Evolutionary conservation across 2,329 filamentous ascomycete species (phyloP).

Genomic region (Phyllosticta paracitricarpa): DNA sequence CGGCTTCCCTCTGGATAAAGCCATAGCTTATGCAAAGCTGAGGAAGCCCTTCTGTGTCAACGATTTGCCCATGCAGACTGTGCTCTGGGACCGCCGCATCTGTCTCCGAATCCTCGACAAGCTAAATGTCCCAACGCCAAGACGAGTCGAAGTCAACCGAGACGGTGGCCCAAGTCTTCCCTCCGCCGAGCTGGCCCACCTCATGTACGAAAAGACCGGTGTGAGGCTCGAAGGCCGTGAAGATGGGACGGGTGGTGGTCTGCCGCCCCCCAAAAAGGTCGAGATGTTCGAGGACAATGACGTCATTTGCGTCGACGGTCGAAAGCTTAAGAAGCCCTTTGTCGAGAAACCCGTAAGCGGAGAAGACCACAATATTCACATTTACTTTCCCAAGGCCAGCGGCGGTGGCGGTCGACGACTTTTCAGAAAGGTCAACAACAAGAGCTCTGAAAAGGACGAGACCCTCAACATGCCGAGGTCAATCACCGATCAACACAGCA

Average conservation of each 20-base stretch:
- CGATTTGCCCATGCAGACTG: slow-evolving; percentile 92
- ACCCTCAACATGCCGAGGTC: slow-evolving; percentile 67
- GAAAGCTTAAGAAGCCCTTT: slow-evolving; percentile 77
- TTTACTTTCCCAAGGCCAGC: slow-evolving; percentile 82
- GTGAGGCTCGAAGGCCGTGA: slow-evolving; percentile 62
- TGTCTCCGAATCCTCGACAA: slow-evolving; percentile 82
- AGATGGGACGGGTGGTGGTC: slow-evolving; percentile 53
- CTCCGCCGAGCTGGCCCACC: slow-evolving; percentile 67
- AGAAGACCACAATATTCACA: slow-evolving; percentile 97
- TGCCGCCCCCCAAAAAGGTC: slow-evolving; percentile 53
- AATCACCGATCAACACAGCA: slow-evolving; percentile 69
- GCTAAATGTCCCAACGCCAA: slow-evolving; percentile 81
- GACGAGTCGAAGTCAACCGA: slow-evolving; percentile 79
- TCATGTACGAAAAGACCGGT: slow-evolving; percentile 71
- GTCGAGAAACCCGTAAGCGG: slow-evolving; percentile 98
- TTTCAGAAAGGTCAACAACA: slow-evolving; percentile 97
- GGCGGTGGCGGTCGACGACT: slow-evolving; percentile 85
- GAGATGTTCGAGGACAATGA: slow-evolving; percentile 87
- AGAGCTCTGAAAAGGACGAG: slow-evolving; percentile 88
- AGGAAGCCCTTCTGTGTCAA: slow-evolving; percentile 97
- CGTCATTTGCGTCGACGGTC: slow-evolving; percentile 76
- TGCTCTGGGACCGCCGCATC: slow-evolving; percentile 88
- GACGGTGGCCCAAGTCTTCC: slow-evolving; percentile 79
- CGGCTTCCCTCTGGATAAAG: slow-evolving; percentile 92
- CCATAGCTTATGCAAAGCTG: slow-evolving; percentile 86